phyloP scores from a whole-genome alignment of 2,329 filamentous ascomycete genomes.

The Corynespora cassiicola region DNA sequence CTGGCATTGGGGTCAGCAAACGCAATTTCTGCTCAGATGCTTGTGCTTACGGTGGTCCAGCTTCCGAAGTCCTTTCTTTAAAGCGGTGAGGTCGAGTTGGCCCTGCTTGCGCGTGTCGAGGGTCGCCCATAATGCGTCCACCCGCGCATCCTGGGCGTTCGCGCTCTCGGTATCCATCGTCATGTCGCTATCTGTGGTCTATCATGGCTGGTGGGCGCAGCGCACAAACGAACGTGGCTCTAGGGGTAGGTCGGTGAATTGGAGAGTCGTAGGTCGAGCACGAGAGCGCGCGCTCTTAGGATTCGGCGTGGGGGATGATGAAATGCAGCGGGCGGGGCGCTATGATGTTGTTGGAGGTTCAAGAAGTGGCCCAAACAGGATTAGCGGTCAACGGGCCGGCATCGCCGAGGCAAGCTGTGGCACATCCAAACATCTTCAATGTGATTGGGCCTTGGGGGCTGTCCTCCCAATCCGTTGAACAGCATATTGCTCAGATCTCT shows the following conservation, averaged over 20 bases:
- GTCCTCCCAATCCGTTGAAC: no score
- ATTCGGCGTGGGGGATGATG: constrained; percentile 33
- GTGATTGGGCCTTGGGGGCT: no score
- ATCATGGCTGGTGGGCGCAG: constrained; percentile 44
- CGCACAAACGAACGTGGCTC: constrained; percentile 25
- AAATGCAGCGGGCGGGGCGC: constrained; percentile 25
- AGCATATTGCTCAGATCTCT: no score
- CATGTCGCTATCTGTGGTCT: constrained; percentile 43
- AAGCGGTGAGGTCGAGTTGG: constrained; percentile 80
- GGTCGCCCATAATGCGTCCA: constrained; percentile 83
- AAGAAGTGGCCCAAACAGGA: not conserved
- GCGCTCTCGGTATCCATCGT: constrained; percentile 78
- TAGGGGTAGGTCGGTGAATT: constrained; percentile 24
- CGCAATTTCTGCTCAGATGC: no score
- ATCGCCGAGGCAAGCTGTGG: constrained; percentile 21
- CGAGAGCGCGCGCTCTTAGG: constrained; percentile 23
- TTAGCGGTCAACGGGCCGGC: no score
- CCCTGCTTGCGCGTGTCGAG: constrained; percentile 80
- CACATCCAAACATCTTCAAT: no score
- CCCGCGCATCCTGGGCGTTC: constrained; percentile 78
- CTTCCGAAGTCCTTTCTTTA: constrained; percentile 83
- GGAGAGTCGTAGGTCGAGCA: constrained; percentile 27
- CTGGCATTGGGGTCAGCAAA: constrained; percentile 55
- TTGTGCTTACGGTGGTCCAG: constrained; percentile 93
- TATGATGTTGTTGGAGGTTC: constrained; percentile 12